Percentiles rank a stretch among this genome's conserved stretches.
These are phyloP conservation scores for Diospyros lotus DNA, from an alignment of 148 eudicot genomes.

Conservation along the genomic window DNA sequence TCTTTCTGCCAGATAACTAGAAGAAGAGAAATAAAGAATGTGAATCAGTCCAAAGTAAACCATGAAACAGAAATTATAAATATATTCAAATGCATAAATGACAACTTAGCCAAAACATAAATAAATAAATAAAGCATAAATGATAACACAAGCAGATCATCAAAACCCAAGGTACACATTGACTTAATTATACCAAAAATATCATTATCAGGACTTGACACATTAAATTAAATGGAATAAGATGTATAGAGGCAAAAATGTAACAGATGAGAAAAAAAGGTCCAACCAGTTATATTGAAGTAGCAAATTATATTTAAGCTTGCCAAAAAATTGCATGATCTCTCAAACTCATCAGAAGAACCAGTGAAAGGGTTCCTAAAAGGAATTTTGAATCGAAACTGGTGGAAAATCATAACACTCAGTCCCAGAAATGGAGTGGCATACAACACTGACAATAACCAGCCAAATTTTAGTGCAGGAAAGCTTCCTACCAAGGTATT, in stretches of 20 bases:
- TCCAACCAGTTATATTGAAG: not conserved
- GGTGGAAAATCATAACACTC: not conserved
- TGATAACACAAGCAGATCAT: not conserved
- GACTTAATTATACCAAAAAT: not conserved
- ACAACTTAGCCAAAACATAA: too few relatives aligned
- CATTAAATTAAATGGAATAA: not conserved
- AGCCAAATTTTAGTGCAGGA: not conserved
- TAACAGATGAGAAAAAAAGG: not conserved
- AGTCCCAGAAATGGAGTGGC: too few relatives aligned
- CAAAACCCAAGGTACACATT: not conserved
- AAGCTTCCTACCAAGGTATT: not conserved
- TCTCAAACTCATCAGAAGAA: not conserved
- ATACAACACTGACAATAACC: not conserved
- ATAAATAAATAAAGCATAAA: too few relatives aligned
- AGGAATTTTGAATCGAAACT: not conserved
- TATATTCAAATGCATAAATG: too few relatives aligned
- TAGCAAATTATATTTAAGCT: not conserved
- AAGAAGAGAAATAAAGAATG: conserved; percentile 13
- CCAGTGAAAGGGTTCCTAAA: not conserved
- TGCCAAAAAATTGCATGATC: not conserved
- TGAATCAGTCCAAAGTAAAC: conserved; percentile 16
- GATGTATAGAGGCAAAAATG: not conserved
- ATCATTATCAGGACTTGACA: not conserved
- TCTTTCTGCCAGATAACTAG: conserved; percentile 80
- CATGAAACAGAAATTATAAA: not conserved